Evolutionary conservation across 306 rosid genomes (phyloP), one percentile per base, ranked within the genome.

Genomic region (Quercus engelmannii): DNA sequence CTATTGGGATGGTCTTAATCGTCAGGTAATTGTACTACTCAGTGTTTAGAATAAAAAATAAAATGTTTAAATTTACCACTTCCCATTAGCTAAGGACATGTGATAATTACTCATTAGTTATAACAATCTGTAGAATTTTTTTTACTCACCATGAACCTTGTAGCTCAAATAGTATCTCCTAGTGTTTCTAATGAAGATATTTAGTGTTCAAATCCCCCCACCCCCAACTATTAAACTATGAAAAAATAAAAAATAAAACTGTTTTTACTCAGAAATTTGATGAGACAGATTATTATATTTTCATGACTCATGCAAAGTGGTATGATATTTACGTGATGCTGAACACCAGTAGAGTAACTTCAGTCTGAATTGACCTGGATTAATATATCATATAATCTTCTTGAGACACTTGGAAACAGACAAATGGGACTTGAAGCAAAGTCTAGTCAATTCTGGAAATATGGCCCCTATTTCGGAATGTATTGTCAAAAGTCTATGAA

Each of bases 1-100:
- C 90, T 88, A 80, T 57, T 96, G 99, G 99, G 97, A 90, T 51
- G 91, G 91, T 76, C 87, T 90, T 83, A 93, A 93, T 77, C 88
- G 97, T 62, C 94, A 91, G 94, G 98, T 89, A 81, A 85, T 41
- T 71, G 52, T 33, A 71, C 57, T 70, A 74, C 73, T 54, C 64
- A 19, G 26, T 35, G 38, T 35, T 30, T 33, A 35, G 72, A 35
- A 35, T 68, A 10, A 33, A 33, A 25, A 63, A 63, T 28, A 26
- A 17, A 28, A 14, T 2, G 11, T 12, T 63, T 15, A 26, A 28
- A 63, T 28, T 63, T 26, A 31, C 17, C 38, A 23, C 65, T 59
- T 9, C 17, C 28, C 31, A 21, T 3, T 59, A 23, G 65, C 38
- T 14, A 14, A 18, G 4, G 38, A 63, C 31, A 5, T 26, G 69